Evolutionary conservation across 1,284 basidiomycete genomes (phyloP).

Genomic region (Malassezia sp.): DNA sequence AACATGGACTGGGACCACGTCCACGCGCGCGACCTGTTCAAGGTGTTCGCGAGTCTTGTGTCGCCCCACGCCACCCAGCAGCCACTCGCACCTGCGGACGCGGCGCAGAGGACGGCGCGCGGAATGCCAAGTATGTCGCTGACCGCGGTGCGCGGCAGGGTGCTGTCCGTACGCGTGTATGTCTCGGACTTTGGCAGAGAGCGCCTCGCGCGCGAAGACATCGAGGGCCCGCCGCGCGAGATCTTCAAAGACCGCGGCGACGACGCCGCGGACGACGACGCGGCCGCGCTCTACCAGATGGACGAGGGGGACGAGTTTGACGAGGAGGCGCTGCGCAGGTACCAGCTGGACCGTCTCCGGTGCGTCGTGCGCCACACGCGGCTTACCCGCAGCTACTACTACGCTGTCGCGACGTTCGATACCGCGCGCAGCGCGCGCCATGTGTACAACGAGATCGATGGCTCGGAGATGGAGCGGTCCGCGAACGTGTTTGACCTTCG

Average conservation of each 20-base stretch:
- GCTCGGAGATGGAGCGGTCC: constrained; percentile 89
- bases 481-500: constrained; percentile 85
- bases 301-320: constrained; percentile 51
- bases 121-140: too few species aligned
- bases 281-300: constrained; percentile 46
- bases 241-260: constrained; percentile 61
- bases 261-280: constrained; percentile 55
- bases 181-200: constrained; percentile 87
- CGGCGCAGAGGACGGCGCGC: too few species aligned
- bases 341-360: constrained; percentile 83
- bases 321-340: constrained; percentile 75
- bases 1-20: constrained; percentile 99
- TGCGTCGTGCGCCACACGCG: too few species aligned
- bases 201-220: constrained; percentile 74
- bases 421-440: constrained; percentile 65
- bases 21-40: constrained; percentile 77
- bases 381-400: too few species aligned
- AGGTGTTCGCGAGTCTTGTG: constrained; percentile 80
- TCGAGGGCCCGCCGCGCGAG: constrained; percentile 75
- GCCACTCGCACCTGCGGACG: constrained; percentile 6
- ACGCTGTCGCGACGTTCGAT: constrained; percentile 86
- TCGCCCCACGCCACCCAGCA: constrained; percentile 38
- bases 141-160: constrained; percentile 24
- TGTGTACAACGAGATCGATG: constrained; percentile 76
- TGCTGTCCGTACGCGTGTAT: constrained; percentile 57